A percentile compares a stretch with the other conserved stretches of the same genome.
Evolutionary conservation across 2,329 filamentous ascomycete genomes (phyloP).

Genomic region (Botrytis paeoniae): DNA sequence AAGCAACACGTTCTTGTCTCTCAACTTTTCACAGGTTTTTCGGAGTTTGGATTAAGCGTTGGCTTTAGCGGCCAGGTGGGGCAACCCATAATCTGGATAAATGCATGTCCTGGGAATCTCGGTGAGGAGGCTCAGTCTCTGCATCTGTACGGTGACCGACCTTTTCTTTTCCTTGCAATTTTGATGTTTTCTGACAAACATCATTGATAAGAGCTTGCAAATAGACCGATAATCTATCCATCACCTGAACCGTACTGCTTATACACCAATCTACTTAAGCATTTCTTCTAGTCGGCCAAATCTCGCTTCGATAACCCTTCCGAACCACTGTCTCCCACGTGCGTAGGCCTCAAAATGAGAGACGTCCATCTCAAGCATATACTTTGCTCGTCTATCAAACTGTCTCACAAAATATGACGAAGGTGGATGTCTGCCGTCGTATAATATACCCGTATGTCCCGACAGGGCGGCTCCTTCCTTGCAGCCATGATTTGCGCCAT

Average conservation of each 20-base stretch:
- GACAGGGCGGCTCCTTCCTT: neutral
- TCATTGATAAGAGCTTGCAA: neutral
- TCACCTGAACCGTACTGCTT: neutral
- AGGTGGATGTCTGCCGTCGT: neutral
- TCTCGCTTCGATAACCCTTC: neutral
- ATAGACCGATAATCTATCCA: neutral
- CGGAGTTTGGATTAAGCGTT: slow-evolving; percentile 1
- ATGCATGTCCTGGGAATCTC: slow-evolving; percentile 5
- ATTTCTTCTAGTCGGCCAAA: neutral
- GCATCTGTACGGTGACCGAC: neutral
- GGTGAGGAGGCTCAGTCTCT: neutral
- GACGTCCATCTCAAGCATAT: neutral
- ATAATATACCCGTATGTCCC: neutral
- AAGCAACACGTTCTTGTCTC: slow-evolving; percentile 9
- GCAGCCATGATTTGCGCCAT: neutral
- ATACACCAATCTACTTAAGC: neutral
- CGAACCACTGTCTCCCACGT: neutral
- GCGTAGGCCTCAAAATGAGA: neutral
- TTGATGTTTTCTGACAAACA: neutral
- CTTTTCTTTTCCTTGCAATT: neutral
- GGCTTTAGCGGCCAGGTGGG: slow-evolving; percentile 8
- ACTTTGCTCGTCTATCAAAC: neutral
- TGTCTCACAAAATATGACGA: neutral
- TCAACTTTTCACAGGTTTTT: slow-evolving; percentile 1
- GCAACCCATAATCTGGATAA: neutral